Evolutionary conservation across 192 early-diverging fungal genomes (phyloP).

Genomic region (Umbelopsis vinacea): DNA sequence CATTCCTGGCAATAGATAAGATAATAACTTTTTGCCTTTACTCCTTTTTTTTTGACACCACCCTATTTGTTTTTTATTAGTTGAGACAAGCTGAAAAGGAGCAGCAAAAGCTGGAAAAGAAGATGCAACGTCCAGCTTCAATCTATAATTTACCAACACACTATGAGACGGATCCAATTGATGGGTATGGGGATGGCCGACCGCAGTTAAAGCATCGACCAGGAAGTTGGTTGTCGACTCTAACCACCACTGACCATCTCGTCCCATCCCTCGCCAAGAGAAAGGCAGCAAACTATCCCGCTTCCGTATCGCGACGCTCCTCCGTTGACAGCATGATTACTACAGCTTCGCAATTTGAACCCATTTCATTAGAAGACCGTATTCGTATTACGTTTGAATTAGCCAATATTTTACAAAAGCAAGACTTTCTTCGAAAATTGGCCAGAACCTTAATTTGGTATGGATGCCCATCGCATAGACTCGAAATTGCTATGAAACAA

Average conservation of each 20-base stretch:
- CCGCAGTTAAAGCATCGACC: slow-evolving; percentile 27
- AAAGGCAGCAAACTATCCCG: slow-evolving; percentile 16
- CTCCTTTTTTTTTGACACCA: too few relatives aligned
- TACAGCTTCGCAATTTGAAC: slow-evolving; percentile 36
- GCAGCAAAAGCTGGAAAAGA: neutral
- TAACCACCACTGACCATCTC: slow-evolving; percentile 30
- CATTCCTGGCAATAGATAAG: neutral
- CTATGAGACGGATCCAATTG: slow-evolving; percentile 5
- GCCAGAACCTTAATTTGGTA: slow-evolving; percentile 72
- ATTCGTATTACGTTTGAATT: slow-evolving; percentile 60
- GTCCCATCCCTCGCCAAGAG: slow-evolving; percentile 36
- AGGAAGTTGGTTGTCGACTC: slow-evolving; percentile 28
- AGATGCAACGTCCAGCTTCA: neutral
- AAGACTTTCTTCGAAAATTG: slow-evolving; percentile 65
- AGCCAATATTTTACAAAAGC: slow-evolving; percentile 70
- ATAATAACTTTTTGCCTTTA: too few relatives aligned
- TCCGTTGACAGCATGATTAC: slow-evolving; percentile 39
- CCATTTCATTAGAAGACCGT: slow-evolving; percentile 51
- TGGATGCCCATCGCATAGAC: slow-evolving; percentile 68
- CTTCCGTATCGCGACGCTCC: slow-evolving; percentile 28
- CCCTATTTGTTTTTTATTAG: neutral
- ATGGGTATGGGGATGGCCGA: neutral
- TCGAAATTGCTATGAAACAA: slow-evolving; percentile 66
- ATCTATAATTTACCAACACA: slow-evolving; percentile 2
- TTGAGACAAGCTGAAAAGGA: neutral